phyloP scores from a whole-genome alignment of 2,329 filamentous ascomycete species.

The Penicillium corylophilum region DNA sequence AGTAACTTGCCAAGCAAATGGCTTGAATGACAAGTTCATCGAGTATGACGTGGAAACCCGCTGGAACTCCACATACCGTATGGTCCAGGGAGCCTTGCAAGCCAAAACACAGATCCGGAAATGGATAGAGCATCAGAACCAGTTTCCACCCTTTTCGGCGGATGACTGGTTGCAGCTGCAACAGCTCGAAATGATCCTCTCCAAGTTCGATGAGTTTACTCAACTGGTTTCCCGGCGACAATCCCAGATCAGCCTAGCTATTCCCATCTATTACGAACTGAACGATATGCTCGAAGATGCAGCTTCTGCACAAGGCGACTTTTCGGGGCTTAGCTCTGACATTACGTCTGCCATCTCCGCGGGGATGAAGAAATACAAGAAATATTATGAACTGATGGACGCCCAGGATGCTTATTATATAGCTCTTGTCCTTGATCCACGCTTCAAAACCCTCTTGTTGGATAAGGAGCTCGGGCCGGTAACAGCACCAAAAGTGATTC shows the following conservation, averaged over 20 bases:
- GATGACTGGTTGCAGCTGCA: conserved; percentile 4
- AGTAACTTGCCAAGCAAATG: conserved; percentile 1
- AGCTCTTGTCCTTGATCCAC: not conserved
- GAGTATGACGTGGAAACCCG: conserved; percentile 6
- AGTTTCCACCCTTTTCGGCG: conserved; percentile 3
- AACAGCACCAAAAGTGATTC: not conserved
- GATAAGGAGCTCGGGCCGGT: not conserved
- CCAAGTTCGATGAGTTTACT: conserved; percentile 7
- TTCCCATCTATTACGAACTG: conserved; percentile 7
- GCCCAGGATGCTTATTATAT: not conserved
- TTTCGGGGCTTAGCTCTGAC: conserved; percentile 2
- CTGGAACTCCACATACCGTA: conserved; percentile 1
- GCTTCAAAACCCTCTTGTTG: no score
- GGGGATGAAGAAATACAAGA: conserved; percentile 7
- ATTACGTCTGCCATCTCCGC: conserved; percentile 2
- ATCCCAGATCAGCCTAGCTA: conserved; percentile 5
- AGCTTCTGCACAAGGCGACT: conserved; percentile 2
- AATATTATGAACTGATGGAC: conserved; percentile 9
- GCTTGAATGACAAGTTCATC: conserved; percentile 5
- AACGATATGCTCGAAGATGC: conserved; percentile 8
- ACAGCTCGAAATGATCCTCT: conserved; percentile 3
- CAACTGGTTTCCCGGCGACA: not conserved
- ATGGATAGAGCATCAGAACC: conserved; percentile 1
- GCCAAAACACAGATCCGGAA: conserved; percentile 1
- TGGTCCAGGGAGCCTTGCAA: not conserved